Evolutionary conservation across 352 stramenopile species (phyloP).

Genomic region (Globisporangium okanoganense): DNA sequence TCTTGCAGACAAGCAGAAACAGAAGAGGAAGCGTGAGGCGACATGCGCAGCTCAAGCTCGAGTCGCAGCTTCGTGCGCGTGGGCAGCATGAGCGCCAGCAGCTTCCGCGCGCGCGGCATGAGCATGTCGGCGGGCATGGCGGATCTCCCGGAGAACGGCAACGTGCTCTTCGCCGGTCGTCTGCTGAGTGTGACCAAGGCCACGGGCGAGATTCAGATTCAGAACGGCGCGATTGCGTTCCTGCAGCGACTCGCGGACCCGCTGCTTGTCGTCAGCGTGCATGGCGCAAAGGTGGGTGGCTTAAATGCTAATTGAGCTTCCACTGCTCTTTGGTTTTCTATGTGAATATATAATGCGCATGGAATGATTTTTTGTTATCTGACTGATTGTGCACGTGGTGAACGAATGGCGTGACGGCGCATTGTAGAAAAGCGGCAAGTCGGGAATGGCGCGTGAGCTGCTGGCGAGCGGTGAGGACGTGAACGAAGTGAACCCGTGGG

Average conservation of each 20-base stretch:
- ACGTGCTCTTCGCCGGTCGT: slow-evolving; percentile 61
- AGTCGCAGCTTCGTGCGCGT: slow-evolving; percentile 18
- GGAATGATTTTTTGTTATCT: too few relatives aligned
- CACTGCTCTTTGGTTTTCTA: too few relatives aligned
- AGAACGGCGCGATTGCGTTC: slow-evolving; percentile 69
- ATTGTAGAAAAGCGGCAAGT: slow-evolving; percentile 50
- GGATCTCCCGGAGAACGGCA: slow-evolving; percentile 15
- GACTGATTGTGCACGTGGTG: background rate
- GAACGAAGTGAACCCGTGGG: slow-evolving; percentile 14
- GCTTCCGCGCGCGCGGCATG: slow-evolving; percentile 3
- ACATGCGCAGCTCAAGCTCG: slow-evolving; percentile 2
- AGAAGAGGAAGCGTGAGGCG: background rate
- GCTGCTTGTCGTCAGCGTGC: slow-evolving; percentile 65
- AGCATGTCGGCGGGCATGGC: slow-evolving; percentile 2
- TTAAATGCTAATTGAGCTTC: background rate
- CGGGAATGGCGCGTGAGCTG: slow-evolving; percentile 35
- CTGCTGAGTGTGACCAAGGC: slow-evolving; percentile 50
- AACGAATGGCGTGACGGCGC: background rate
- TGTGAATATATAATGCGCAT: too few relatives aligned
- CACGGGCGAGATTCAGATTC: slow-evolving; percentile 54
- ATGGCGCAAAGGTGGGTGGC: slow-evolving; percentile 36
- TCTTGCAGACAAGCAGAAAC: too few relatives aligned
- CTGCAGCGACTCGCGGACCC: slow-evolving; percentile 65
- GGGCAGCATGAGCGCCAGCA: slow-evolving; percentile 6
- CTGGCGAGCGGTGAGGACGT: slow-evolving; percentile 20